Conservation (phyloP, 805 yeast genomes). For the Metschnikowia continentalis region DNA sequence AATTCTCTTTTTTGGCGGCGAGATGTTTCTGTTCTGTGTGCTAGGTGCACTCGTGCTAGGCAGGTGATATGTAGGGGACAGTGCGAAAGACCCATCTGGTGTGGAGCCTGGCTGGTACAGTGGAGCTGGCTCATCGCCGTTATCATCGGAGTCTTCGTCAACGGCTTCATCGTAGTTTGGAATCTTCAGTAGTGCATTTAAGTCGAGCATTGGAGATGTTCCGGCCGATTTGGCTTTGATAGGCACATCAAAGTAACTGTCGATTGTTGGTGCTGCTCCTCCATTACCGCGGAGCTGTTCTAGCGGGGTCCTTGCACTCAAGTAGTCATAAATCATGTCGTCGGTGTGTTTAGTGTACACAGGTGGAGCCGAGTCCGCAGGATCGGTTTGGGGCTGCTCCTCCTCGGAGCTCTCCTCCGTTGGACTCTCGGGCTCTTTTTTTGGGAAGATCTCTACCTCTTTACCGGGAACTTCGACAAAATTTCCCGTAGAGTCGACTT, state of each 20-base stretch:
- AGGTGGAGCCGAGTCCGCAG: slow-evolving; percentile 40
- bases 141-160: slow-evolving; percentile 32
- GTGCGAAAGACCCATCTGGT: not conserved
- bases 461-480: slow-evolving; percentile 21
- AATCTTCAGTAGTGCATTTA: slow-evolving; percentile 25
- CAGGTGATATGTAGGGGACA: not conserved
- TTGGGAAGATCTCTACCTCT: slow-evolving; percentile 27
- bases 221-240: slow-evolving; percentile 6
- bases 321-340: slow-evolving; percentile 37
- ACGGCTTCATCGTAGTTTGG: slow-evolving; percentile 41
- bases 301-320: slow-evolving; percentile 31
- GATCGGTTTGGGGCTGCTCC: slow-evolving; percentile 18
- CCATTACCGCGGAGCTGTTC: slow-evolving; percentile 30
- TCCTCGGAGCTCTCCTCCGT: slow-evolving; percentile 4
- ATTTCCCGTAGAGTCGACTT: slow-evolving; percentile 26
- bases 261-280: slow-evolving; percentile 18
- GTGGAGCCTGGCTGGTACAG: slow-evolving; percentile 9
- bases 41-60: slow-evolving; percentile 12
- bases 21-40: slow-evolving; percentile 4
- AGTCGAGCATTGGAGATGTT: slow-evolving; percentile 20
- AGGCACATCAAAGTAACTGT: slow-evolving; percentile 33
- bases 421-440: slow-evolving; percentile 17
- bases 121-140: slow-evolving; percentile 20
- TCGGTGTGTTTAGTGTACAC: slow-evolving; percentile 35
- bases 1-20: slow-evolving; percentile 7